Evolutionary conservation across 805 yeast genomes (phyloP), one percentile per base, ranked within the genome.

Genomic region (Candida vartiovaarae): DNA sequence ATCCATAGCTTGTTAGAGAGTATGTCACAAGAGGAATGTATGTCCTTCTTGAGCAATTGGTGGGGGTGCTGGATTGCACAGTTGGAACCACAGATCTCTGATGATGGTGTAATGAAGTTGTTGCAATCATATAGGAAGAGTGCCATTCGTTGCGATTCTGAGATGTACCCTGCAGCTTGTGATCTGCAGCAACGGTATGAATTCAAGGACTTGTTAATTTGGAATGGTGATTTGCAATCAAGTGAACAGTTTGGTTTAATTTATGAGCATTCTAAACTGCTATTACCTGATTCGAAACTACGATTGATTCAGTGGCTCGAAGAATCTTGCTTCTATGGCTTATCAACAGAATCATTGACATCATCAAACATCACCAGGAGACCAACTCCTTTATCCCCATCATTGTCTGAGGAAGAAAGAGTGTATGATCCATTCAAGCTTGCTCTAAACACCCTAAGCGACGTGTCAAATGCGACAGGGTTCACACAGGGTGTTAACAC

Each of bases 61-160:
- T 70, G 72, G 71, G 44, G 36, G 3, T 43, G 42, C 2, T 70
- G 73, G 72, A 44, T 63, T 4, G 35, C n/a, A 2, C 55, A 60
- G 42, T 51, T 55, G 31, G 60, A 39, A 7, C 24, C 63, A 27
- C 60, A 54, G 8, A 32, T 67, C 11, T 46, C 45, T 9, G 66
- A 60, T 38, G 57, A 64, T 42, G 74, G 73, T 0, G 40, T 60
- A n/a, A 40, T 66, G 37, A 65, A 62, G 39, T 32, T 62, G 27
- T 46, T 61, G 5, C 38, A 57, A 9, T 63, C 65, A 3, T 47
- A 52, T 20, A 50, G 47, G 15, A 43, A 25, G 20, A 54, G 61
- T 3, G 43, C 47, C 23, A 11, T 50, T 8, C 44, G 50, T 23
- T 41, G 43, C 32, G 52, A 51, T 30, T 23, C 46, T 20, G 47